Evolutionary conservation across 1,284 basidiomycete genomes (phyloP), one percentile per base, ranked within the genome.

Genomic region (Vanrija sp.): DNA sequence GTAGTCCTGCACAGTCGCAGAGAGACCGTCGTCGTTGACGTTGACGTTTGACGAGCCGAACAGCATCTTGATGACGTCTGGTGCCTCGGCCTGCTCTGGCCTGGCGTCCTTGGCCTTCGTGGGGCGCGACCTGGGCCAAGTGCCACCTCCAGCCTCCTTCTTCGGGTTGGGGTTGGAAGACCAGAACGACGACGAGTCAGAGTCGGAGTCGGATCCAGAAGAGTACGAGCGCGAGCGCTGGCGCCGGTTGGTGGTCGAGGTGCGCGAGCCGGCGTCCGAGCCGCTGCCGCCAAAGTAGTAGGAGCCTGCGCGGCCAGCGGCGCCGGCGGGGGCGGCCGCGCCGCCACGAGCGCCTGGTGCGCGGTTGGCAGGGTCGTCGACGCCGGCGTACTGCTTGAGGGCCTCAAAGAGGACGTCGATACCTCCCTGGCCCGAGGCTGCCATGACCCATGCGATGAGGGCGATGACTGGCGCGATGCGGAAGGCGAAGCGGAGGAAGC

Each of bases 361-460:
- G 2, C 46, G 49, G 8, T 39, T 48, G 7, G 38, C 52, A 5
- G 28, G 48, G 28, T 43, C 38, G 6, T 43, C 49, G 8, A 71
- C 38, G 18, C 73, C 73, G 5, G 65, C 21, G 48, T 64, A 72
- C 43, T 69, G 62, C 57, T 71, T 71, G 18, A 66, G 65, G 6
- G 69, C 49, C 38, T 67, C 64, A 21, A 69, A 62, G 34, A 74
- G 43, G 38, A 73, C 71, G 26, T 65, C 65, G 48, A 73, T 65
- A 15, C 65, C 62, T 38, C 72, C 73, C 51, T 75, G 73, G 16
- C 69, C 73, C 4, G 65, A 68, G 28, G 55, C 63, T 19, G 67
- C 61, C 73, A 75, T 75, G 51, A 74, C 38, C 69, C 69, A 73
- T 2, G 63, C 68, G 25, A 70, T 61, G 19, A 75, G 40, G 5